Percentiles rank a stretch among this genome's conserved stretches.
phyloP scores from a whole-genome alignment of 2,329 filamentous ascomycete genomes.

The Penicillium capsulatum region DNA sequence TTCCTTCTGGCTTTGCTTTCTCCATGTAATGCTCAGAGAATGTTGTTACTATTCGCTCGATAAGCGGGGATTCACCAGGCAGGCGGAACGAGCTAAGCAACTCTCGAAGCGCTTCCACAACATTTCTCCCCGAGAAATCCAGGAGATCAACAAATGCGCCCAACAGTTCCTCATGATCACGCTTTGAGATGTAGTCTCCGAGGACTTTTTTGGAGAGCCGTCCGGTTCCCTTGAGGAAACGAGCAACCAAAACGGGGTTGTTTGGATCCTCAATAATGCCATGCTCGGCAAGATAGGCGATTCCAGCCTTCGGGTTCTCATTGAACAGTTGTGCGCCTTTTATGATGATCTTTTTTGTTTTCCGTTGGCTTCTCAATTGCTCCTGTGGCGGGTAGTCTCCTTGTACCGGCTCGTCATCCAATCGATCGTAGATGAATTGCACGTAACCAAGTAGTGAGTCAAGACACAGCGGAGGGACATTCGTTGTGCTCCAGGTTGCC shows the following conservation, averaged over 20 bases:
- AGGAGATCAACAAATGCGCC: constrained; percentile 82
- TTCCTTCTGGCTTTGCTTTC: constrained; percentile 64
- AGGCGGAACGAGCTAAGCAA: constrained; percentile 90
- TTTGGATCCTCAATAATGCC: constrained; percentile 75
- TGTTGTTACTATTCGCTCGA: constrained; percentile 82
- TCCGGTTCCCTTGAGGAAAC: constrained; percentile 80
- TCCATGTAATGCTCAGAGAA: constrained; percentile 83
- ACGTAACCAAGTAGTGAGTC: constrained; percentile 88
- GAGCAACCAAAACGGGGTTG: constrained; percentile 73
- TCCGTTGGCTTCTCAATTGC: constrained; percentile 65
- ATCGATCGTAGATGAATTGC: constrained; percentile 82
- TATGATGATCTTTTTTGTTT: constrained; percentile 82
- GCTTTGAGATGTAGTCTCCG: constrained; percentile 91
- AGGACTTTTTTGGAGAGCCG: constrained; percentile 85
- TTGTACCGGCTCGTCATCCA: constrained; percentile 63
- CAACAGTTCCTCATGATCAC: constrained; percentile 77
- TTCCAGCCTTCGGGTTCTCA: constrained; percentile 82
- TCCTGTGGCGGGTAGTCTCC: constrained; percentile 65
- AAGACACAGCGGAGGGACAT: constrained; percentile 88
- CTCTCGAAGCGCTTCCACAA: constrained; percentile 83
- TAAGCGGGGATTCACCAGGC: constrained; percentile 86
- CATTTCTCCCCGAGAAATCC: constrained; percentile 77
- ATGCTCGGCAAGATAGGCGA: constrained; percentile 78
- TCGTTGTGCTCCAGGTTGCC: constrained; percentile 97
- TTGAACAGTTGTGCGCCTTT: constrained; percentile 89